A percentile compares a stretch with the other conserved stretches of the same genome.
phyloP scores from a whole-genome alignment of 345 rosid species.

The Clausena lansium region DNA sequence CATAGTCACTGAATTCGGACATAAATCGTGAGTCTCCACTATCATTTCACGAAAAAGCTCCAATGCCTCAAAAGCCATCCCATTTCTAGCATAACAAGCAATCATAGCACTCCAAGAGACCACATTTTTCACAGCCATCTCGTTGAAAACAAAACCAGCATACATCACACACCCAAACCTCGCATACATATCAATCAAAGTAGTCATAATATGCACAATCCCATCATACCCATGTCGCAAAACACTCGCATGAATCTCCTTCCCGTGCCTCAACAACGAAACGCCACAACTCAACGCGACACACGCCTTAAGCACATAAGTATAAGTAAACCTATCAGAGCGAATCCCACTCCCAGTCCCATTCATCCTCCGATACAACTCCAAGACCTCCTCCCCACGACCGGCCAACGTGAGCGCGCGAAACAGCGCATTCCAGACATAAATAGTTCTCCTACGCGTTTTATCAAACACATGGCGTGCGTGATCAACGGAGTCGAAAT shows the following conservation, averaged over 20 bases:
- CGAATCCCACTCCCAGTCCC: conserved; percentile 34
- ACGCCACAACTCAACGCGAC: conserved; percentile 50
- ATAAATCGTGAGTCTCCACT: conserved; percentile 37
- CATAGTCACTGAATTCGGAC: conserved; percentile 79
- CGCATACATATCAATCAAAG: conserved; percentile 87
- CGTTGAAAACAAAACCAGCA: conserved; percentile 57
- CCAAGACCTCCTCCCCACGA: conserved; percentile 70
- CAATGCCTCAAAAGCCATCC: conserved; percentile 62
- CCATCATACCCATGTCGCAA: conserved; percentile 58
- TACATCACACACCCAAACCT: conserved; percentile 56
- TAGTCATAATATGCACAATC: conserved; percentile 74
- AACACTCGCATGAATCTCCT: conserved; percentile 79
- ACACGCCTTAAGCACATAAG: conserved; percentile 83
- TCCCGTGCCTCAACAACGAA: conserved; percentile 49
- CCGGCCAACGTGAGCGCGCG: conserved; percentile 77
- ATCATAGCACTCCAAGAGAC: conserved; percentile 96
- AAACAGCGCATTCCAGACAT: conserved; percentile 83
- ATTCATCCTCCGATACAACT: conserved; percentile 67
- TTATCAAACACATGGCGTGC: conserved; percentile 85
- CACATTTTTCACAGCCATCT: conserved; percentile 62
- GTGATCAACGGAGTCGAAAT: conserved; percentile 46
- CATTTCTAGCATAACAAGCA: conserved; percentile 70
- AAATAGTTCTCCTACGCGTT: conserved; percentile 70
- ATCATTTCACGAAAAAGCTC: conserved; percentile 70
- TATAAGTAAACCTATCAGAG: conserved; percentile 85